Base-by-base conservation (phyloP, 2,329 filamentous ascomycete genomes). In the Curvularia sp. region DNA sequence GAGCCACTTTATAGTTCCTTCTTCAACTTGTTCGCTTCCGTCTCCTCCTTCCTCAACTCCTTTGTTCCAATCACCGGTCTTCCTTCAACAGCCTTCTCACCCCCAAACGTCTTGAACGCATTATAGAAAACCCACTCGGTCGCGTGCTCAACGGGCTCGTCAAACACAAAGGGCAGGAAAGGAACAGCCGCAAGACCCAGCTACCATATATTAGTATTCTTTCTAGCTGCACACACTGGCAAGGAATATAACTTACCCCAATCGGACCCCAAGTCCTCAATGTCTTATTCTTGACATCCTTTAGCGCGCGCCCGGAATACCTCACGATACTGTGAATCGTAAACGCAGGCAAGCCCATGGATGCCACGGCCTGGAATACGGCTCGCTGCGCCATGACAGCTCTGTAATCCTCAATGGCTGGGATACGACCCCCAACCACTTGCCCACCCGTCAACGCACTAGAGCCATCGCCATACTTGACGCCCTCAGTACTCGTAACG, bases 261-360 rank as follows among this genome's bases (percentile, higher is more conserved):
- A 99, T 97, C 0, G 95, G 95, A 0, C 86, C 90, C 89, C 91
- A 99, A 0, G 92, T 95, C 67, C 94, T 83, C 23, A 98, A 58
- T 4, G 80, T 86, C 58, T 84, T 82, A 73, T 90, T 96, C 82
- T 95, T 94, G 19, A 83, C 82, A 68, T 91, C 83, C 80, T 94
- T 97, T 81, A 99, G 77, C n/a, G 92, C 92, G 38, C 83, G 83
- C 0, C 95, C 93, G 0, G 91, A 93, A 74, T 99, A 97, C 60
- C 88, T 86, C 50, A 99, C 95, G 5, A 98, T 89, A 61, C 89
- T 93, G 78, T 97, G 94, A 57, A 98, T 97, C 0, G 93, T 97
- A 62, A 97, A 92, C 0, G 93, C 94, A 0, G 94, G 95, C 65
- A 98, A 78, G 1, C 92, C 95, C 95, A 99, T 99, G 71, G 88